Conservation (phyloP, 148 eudicot genomes). For the Chenopodium formosanum region DNA sequence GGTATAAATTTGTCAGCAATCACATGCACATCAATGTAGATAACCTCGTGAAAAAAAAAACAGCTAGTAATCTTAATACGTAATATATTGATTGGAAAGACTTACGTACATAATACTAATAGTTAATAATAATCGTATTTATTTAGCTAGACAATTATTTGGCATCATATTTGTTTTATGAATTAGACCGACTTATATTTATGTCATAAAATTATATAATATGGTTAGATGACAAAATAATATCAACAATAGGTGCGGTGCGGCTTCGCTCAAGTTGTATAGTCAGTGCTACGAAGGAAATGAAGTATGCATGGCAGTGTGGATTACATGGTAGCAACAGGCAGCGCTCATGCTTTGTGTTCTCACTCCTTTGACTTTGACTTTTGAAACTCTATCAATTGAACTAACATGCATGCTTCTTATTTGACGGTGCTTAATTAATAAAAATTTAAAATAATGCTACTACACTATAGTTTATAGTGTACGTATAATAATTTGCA, state of each 20-base stretch:
- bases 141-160: neutral
- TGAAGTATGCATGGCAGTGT: neutral
- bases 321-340: neutral
- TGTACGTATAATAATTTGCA: neutral
- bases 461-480: neutral
- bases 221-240: neutral
- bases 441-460: neutral
- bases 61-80: too few species aligned
- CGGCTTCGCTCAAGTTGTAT: neutral
- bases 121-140: too few species aligned
- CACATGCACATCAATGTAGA: too few species aligned
- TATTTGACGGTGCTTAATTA: conserved; percentile 9
- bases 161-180: neutral
- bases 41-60: too few species aligned
- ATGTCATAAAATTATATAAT: too few species aligned
- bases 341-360: conserved; percentile 2
- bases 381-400: neutral
- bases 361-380: neutral
- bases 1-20: too few species aligned
- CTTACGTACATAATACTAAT: too few species aligned
- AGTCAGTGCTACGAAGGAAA: neutral
- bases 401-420: neutral
- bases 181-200: too few species aligned
- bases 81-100: too few species aligned
- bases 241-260: neutral